Base-by-base conservation (phyloP, 306 rosid genomes). In the Vachellia pachyceras region DNA sequence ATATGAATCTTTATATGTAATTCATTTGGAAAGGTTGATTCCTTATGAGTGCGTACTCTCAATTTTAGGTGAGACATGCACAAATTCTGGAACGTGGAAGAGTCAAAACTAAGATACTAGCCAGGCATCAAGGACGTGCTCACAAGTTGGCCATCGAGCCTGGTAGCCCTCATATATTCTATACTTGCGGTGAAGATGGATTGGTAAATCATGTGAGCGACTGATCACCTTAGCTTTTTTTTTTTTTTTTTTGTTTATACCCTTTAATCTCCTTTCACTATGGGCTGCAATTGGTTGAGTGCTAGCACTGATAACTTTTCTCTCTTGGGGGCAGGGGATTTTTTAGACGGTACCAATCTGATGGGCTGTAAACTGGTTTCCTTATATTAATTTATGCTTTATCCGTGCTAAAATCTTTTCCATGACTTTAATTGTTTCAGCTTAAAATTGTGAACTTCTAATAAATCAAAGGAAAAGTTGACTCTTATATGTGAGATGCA, bases 121-220 rank as follows among this genome's bases (percentile, higher is more conserved):
- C 77, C 65, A 88, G 44, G 75, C 99, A 95, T 88, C 83, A 75
- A 40, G 96, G 94, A 76, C 87, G 93, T 36, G 98, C 92, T 78
- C 99, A 95, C 89, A 95, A 93, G 86, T 81, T 95, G 88, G 98
- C 99, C 57, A 86, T 95, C 73, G 99, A 93, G 73, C 98, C 99
- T 42, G 98, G 99, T 77, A 95, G 99, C 86, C 91, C 98, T 57
- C 90, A 95, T 85, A 90, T 90, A 50, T 93, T 95, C 78, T 95
- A 87, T 73, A 89, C 94, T 33, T 95, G 99, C 10, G 99, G 98
- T 82, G 99, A 95, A 88, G 99, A 95, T 90, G 99, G 98, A 78
- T 44, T 88, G 58, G 98, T 95, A 58, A 97, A 93, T 61, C 98
- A 91, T 86, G 99, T 95, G 80, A 90, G 99, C 88, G 69, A 52